Evolutionary conservation across 768 basidiomycete genomes (phyloP).

Genomic region (Agaricus subrufescens): DNA sequence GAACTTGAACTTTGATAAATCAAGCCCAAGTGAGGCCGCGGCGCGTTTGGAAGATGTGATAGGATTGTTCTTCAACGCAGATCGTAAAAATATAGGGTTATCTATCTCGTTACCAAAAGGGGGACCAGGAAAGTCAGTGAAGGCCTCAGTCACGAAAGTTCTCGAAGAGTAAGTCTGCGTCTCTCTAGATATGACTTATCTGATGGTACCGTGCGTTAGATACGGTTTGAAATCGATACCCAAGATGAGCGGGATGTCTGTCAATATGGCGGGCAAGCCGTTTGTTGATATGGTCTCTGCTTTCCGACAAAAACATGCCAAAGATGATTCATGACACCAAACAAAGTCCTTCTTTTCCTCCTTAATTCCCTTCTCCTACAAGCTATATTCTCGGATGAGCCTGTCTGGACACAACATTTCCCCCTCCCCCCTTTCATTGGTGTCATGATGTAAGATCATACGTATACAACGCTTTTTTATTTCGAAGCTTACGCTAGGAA

Average conservation of each 20-base stretch:
- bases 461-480: no score
- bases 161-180: slow-evolving; percentile 7
- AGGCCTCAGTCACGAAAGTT: slow-evolving; percentile 3
- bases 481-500: no score
- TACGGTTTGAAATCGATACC: slow-evolving; percentile 1
- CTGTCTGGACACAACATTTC: no score
- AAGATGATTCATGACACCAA: slow-evolving; percentile 2
- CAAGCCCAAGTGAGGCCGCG: background rate
- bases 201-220: background rate
- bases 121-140: slow-evolving; percentile 10
- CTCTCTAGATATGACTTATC: background rate
- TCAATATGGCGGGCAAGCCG: background rate
- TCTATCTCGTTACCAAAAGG: slow-evolving; percentile 4
- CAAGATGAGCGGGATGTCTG: background rate
- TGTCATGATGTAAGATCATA: no score
- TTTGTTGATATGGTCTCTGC: background rate
- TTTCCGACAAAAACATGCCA: slow-evolving; percentile 1
- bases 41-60: slow-evolving; percentile 9
- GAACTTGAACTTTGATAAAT: background rate
- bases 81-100: slow-evolving; percentile 14
- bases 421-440: no score
- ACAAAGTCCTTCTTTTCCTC: background rate
- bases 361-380: background rate
- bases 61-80: slow-evolving; percentile 9
- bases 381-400: background rate